These are phyloP conservation scores for Coprinellus micaceus DNA, from an alignment of 768 basidiomycete genomes.

Conservation along the genomic window DNA sequence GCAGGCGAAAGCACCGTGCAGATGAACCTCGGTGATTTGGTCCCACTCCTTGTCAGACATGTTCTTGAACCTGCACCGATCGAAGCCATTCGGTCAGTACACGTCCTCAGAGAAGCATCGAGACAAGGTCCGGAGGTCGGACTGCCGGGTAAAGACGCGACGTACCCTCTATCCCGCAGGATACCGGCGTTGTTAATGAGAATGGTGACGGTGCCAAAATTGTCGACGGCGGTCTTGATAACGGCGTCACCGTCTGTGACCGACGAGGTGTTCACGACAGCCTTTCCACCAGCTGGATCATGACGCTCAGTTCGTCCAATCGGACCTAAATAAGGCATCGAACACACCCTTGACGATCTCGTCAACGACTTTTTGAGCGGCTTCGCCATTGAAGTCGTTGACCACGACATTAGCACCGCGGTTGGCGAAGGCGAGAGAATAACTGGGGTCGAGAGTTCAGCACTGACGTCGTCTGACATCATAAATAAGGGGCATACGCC, in stretches of 20 bases:
- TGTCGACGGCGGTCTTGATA: slow-evolving; percentile 79
- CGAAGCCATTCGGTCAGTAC: not conserved
- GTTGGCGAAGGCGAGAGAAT: slow-evolving; percentile 88
- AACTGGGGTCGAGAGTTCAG: slow-evolving; percentile 42
- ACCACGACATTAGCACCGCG: slow-evolving; percentile 93
- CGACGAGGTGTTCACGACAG: slow-evolving; percentile 81
- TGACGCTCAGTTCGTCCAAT: not conserved
- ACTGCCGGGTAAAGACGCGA: slow-evolving; percentile 1
- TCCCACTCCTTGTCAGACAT: slow-evolving; percentile 97
- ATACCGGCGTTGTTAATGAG: slow-evolving; percentile 97
- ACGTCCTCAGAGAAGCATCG: not conserved
- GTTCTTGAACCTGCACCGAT: slow-evolving; percentile 76
- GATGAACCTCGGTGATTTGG: slow-evolving; percentile 80
- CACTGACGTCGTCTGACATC: not conserved
- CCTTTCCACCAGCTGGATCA: slow-evolving; percentile 79
- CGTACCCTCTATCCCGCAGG: slow-evolving; percentile 72
- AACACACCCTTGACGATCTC: slow-evolving; percentile 75
- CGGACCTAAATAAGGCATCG: not conserved
- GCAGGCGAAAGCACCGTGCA: slow-evolving; percentile 91
- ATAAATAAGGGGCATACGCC: slow-evolving; percentile 52
- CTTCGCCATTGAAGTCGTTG: slow-evolving; percentile 86
- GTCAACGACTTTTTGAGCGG: slow-evolving; percentile 89
- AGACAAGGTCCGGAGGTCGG: not conserved
- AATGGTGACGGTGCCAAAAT: slow-evolving; percentile 80
- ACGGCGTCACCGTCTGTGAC: slow-evolving; percentile 85